A percentile compares a stretch with the other conserved stretches of the same genome.
phyloP scores from a whole-genome alignment of 495 filamentous ascomycete species.

The Hypoxylon trugodes region DNA sequence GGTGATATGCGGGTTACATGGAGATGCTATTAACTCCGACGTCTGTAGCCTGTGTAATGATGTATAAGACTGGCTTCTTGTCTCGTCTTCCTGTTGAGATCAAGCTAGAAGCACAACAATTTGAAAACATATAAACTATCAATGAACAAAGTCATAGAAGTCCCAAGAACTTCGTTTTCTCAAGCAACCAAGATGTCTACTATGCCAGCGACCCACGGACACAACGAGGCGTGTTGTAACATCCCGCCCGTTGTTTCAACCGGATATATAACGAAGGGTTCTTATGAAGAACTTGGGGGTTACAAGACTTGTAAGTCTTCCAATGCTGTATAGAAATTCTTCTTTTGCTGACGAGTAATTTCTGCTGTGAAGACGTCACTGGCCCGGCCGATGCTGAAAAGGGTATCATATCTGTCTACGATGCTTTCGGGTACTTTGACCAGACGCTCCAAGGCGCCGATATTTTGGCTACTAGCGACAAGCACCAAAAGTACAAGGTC shows the following conservation, averaged over 20 bases:
- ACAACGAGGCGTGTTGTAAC: neutral
- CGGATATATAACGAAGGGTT: neutral
- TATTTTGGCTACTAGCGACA: neutral
- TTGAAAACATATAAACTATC: neutral
- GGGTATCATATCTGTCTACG: slow-evolving; percentile 4
- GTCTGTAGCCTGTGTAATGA: neutral
- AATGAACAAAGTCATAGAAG: neutral
- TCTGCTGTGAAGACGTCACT: neutral
- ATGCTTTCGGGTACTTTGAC: slow-evolving; percentile 2
- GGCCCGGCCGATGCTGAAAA: neutral
- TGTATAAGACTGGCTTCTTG: neutral
- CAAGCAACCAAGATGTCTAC: slow-evolving; percentile 4
- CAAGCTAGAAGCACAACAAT: neutral
- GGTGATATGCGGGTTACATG: neutral
- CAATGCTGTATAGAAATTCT: neutral
- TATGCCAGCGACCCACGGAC: slow-evolving; percentile 3
- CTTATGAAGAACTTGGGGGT: neutral
- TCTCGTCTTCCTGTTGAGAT: neutral
- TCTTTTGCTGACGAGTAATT: neutral
- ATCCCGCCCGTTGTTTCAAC: neutral
- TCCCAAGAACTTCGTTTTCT: neutral
- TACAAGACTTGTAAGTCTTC: slow-evolving; percentile 1
- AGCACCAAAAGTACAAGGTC: neutral
- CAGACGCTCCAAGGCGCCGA: slow-evolving; percentile 6
- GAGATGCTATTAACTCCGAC: neutral